Conservation (phyloP, 805 yeast species). For the Pichia nanzhaoensis region DNA sequence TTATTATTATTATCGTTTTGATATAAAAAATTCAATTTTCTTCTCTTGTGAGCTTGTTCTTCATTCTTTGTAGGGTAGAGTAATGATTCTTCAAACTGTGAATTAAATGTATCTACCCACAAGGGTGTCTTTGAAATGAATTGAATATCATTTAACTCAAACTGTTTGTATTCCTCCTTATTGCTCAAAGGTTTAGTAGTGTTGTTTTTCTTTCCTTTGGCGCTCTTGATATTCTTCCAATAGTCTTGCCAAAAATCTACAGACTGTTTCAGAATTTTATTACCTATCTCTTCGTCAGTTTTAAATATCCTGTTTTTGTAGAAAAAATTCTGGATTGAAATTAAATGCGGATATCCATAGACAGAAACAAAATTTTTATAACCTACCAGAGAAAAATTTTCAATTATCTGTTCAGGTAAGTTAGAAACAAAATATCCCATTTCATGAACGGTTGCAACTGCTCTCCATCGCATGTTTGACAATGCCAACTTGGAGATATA, state of each 20-base stretch:
- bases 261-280: slow-evolving; percentile 31
- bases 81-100: slow-evolving; percentile 19
- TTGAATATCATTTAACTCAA: slow-evolving; percentile 16
- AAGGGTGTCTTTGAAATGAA: slow-evolving; percentile 22
- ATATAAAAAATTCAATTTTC: neutral
- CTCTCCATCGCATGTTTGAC: slow-evolving; percentile 49
- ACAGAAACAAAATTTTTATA: slow-evolving; percentile 32
- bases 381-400: slow-evolving; percentile 40
- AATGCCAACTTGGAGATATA: slow-evolving; percentile 44
- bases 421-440: slow-evolving; percentile 50
- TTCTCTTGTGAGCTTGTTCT: neutral
- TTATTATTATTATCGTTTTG: neutral
- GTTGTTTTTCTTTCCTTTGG: slow-evolving; percentile 26
- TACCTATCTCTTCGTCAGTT: slow-evolving; percentile 25
- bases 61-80: neutral
- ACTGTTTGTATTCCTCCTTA: slow-evolving; percentile 14
- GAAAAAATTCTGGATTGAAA: slow-evolving; percentile 44
- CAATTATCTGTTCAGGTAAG: slow-evolving; percentile 36
- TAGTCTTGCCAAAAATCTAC: slow-evolving; percentile 47
- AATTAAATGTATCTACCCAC: slow-evolving; percentile 26
- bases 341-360: slow-evolving; percentile 56
- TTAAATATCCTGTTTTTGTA: slow-evolving; percentile 44
- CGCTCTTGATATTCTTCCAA: slow-evolving; percentile 35
- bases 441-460: slow-evolving; percentile 54
- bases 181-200: slow-evolving; percentile 8